A percentile compares a stretch with the other conserved stretches of the same genome.
Conservation (phyloP, 2,329 filamentous ascomycete genomes). For the Bipolaris bicolor region DNA sequence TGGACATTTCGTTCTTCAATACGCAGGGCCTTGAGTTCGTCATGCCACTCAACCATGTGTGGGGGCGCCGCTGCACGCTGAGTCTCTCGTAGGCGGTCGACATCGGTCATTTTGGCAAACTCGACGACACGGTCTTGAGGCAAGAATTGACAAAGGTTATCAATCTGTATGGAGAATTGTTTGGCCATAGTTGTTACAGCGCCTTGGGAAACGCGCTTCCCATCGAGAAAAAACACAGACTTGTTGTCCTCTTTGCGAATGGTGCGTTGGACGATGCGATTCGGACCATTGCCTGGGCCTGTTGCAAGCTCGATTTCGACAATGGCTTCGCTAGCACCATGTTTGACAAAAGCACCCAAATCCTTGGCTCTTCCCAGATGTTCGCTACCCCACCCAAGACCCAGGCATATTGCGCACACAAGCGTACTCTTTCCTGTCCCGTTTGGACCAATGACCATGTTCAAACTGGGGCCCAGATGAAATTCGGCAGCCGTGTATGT, state of each 20-base stretch:
- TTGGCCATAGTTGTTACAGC: slow-evolving; percentile 70
- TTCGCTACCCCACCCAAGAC: slow-evolving; percentile 75
- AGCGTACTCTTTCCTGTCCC: slow-evolving; percentile 97
- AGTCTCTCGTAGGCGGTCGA: slow-evolving; percentile 84
- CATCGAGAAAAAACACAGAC: slow-evolving; percentile 79
- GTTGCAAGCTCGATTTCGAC: slow-evolving; percentile 91
- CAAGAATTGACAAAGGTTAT: slow-evolving; percentile 96
- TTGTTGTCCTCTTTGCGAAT: slow-evolving; percentile 85
- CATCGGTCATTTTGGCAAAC: slow-evolving; percentile 81
- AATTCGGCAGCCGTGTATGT: slow-evolving; percentile 95
- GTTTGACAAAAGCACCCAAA: slow-evolving; percentile 89
- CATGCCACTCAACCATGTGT: slow-evolving; percentile 80
- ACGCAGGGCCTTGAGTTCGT: slow-evolving; percentile 73
- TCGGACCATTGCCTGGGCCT: slow-evolving; percentile 61
- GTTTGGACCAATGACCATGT: slow-evolving; percentile 99
- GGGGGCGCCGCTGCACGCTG: slow-evolving; percentile 84
- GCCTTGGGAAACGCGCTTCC: slow-evolving; percentile 65
- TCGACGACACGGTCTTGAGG: slow-evolving; percentile 96
- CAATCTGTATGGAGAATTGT: slow-evolving; percentile 86
- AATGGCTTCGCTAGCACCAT: slow-evolving; percentile 75
- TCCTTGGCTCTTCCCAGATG: slow-evolving; percentile 86
- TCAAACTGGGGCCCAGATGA: slow-evolving; percentile 86
- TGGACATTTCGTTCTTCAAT: slow-evolving; percentile 70
- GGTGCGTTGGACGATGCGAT: slow-evolving; percentile 74
- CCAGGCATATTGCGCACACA: slow-evolving; percentile 94